Evolutionary conservation across 192 early-diverging fungal genomes (phyloP), one percentile per base, ranked within the genome.

Genomic region (Pilaira anomala): DNA sequence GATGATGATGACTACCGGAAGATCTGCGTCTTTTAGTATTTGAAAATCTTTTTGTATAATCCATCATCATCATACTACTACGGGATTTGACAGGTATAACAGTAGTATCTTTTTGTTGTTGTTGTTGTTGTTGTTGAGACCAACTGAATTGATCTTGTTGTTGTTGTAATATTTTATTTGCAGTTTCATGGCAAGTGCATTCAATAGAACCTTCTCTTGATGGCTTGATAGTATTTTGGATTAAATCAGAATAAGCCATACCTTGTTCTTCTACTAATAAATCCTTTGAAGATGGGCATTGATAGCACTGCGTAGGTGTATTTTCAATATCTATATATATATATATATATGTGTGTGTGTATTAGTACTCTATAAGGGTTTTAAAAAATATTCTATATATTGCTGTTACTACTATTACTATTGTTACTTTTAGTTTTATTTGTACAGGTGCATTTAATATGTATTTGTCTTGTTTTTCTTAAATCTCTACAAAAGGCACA

Each of bases 401-500:
- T 46, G 19, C 54, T 41, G 46, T 55, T 46, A 25, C n/a, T 19
- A 14, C 2, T 0, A 33, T 29, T 51, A 48, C 29, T 52, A n/a
- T 1, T 4, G 25, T 61, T 61, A 51, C 36, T 51, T 52, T 53
- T 50, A 12, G 14, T 60, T 50, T 45, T 72, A 22, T 18, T 72
- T 65, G 66, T 85, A 88, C 33, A 79, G 22, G 36, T 62, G 50
- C 88, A 90, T 69, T 85, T 85, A 7, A 83, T 80, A 51, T 85
- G 84, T 7, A 82, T 78, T 70, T 87, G 84, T 41, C 82, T 79
- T 8, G 82, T 80, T 49, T 82, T 86, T 51, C 86, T 79, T 14
- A 87, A 65, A 50, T 87, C 82, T 33, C 83, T 81, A 62, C 88
- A 90, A 61, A 76, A 80, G 41, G 67, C 30, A 67, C 88, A 90